Percentiles rank a stretch among this genome's conserved stretches.
phyloP scores from a whole-genome alignment of 2,329 filamentous ascomycete species.

The Volutella citrinella region DNA sequence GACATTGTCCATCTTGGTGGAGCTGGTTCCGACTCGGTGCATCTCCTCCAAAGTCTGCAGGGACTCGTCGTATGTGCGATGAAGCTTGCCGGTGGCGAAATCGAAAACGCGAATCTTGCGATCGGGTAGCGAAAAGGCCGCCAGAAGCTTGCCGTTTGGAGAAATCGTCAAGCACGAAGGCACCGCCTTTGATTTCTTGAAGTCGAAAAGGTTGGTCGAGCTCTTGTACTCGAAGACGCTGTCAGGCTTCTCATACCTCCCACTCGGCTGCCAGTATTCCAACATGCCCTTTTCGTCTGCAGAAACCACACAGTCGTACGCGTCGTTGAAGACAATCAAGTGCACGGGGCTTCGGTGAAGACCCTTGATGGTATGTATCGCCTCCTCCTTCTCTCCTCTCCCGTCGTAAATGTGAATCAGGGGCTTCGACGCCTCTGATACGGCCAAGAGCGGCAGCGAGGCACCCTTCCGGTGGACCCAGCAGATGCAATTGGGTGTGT shows the following conservation, averaged over 20 bases:
- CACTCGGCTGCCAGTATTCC: slow-evolving; percentile 88
- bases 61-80: slow-evolving; percentile 93
- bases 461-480: slow-evolving; percentile 89
- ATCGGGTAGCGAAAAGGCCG: slow-evolving; percentile 87
- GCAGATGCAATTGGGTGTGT: slow-evolving; percentile 74
- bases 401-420: slow-evolving; percentile 85
- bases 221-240: slow-evolving; percentile 93
- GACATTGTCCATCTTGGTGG: slow-evolving; percentile 79
- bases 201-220: slow-evolving; percentile 90
- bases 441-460: slow-evolving; percentile 81
- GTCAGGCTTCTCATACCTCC: slow-evolving; percentile 83
- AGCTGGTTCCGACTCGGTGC: slow-evolving; percentile 87
- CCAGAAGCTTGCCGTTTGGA: slow-evolving; percentile 81
- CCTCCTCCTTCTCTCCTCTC: slow-evolving; percentile 72
- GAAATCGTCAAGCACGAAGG: slow-evolving; percentile 83
- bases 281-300: slow-evolving; percentile 89
- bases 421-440: slow-evolving; percentile 72
- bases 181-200: slow-evolving; percentile 89
- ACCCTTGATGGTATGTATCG: slow-evolving; percentile 73
- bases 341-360: slow-evolving; percentile 82
- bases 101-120: slow-evolving; percentile 92
- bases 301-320: slow-evolving; percentile 87
- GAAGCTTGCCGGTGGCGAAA: slow-evolving; percentile 82
- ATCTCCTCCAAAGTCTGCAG: slow-evolving; percentile 85
- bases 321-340: slow-evolving; percentile 84